Evolutionary conservation across 2,329 filamentous ascomycete genomes (phyloP), one percentile per base, ranked within the genome.

Genomic region (Triangularia verruculosa): DNA sequence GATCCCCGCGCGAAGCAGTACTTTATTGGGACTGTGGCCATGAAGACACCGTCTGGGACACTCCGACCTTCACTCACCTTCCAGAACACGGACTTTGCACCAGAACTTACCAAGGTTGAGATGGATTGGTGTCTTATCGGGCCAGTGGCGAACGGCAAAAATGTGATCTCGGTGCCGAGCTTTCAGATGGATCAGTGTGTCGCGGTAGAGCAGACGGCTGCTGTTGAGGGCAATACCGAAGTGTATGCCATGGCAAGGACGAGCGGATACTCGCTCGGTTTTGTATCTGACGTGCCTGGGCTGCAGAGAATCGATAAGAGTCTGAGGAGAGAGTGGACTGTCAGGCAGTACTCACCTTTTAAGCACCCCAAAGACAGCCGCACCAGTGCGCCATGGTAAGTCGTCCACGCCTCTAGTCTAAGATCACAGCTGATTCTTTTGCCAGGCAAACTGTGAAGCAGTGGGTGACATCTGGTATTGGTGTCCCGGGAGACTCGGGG

Each of bases 101-200:
- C 9, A 13, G 20, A 59, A 15, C 47, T n/a, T 9, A 66, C 57
- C 28, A 28, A 20, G 43, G 64, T 67, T n/a, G 62, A 64, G 57
- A 64, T 67, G 66, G 66, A 67, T 17, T 69, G 57, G 56, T 67
- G 64, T 55, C 52, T 67, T 20, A 66, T 67, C 22, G 66, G 66
- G 1, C 64, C 66, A 1, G 66, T 66, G 5, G 17, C 34, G 6
- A 59, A 66, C 9, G 67, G 62, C 2, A 64, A 57, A 34, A 67
- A 66, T 24, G 11, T 66, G 6, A 51, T 66, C 5, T 43, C 62
- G 2, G 56, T 66, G 32, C 63, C 67, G 7, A 57, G 43, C 24
- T 64, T 64, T 28, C 51, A 51, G 3, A 61, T 59, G 53, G 43
- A 61, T 20, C 27, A 25, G 12, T 6, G 9, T 12, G 28, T 62